phyloP scores from a whole-genome alignment of 2,329 filamentous ascomycete genomes.

The Scytalidium sp. region DNA sequence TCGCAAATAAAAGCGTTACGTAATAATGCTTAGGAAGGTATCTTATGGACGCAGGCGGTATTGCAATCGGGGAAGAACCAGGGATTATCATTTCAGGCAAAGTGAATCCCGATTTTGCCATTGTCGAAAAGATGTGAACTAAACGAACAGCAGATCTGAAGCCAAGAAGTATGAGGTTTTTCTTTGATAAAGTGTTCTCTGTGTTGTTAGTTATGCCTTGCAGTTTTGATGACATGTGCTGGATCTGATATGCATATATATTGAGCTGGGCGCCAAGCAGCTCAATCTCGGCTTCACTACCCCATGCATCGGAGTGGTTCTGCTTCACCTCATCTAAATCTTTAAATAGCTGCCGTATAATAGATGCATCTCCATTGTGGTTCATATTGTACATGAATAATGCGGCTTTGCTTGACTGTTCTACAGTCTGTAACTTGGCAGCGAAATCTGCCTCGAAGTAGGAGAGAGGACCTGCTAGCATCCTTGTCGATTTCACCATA shows the following conservation, averaged over 20 bases:
- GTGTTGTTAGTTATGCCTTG: neutral
- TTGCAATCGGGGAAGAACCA: too few species aligned
- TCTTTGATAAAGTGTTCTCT: neutral
- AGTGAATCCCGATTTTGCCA: too few species aligned
- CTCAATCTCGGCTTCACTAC: slow-evolving; percentile 6
- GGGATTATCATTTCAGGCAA: too few species aligned
- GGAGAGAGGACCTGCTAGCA: too few species aligned
- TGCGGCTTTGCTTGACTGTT: too few species aligned
- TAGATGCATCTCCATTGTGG: slow-evolving; percentile 1
- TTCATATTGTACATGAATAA: slow-evolving; percentile 1
- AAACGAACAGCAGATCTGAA: neutral
- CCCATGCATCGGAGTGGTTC: slow-evolving; percentile 6
- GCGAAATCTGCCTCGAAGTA: too few species aligned
- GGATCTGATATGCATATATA: slow-evolving; percentile 8
- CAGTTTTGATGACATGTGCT: neutral
- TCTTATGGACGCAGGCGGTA: too few species aligned
- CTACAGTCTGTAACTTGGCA: too few species aligned
- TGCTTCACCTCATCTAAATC: slow-evolving; percentile 7
- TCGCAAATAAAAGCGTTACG: slow-evolving; percentile 4
- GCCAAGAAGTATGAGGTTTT: neutral
- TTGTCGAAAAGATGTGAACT: neutral
- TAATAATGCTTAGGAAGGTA: slow-evolving; percentile 9
- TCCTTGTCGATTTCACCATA: too few species aligned
- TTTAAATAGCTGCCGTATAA: slow-evolving; percentile 7
- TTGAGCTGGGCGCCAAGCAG: slow-evolving; percentile 7